Evolutionary conservation across 768 basidiomycete species (phyloP).

Genomic region (Kwoniella sp.): DNA sequence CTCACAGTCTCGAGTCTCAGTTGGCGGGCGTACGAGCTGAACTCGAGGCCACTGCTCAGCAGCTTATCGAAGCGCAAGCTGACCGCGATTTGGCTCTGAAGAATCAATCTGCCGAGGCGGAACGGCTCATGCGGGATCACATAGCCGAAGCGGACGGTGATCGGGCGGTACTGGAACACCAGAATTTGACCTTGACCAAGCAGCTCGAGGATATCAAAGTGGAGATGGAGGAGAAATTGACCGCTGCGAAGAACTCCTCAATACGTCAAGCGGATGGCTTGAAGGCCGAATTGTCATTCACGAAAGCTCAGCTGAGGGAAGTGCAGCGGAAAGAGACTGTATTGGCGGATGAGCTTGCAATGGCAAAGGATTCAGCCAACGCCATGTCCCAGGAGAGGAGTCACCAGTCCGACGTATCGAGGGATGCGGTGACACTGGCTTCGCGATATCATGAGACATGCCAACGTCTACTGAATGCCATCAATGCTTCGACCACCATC

Average conservation of each 20-base stretch:
- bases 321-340: conserved; percentile 42
- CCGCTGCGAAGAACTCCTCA: conserved; percentile 32
- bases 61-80: conserved; percentile 67
- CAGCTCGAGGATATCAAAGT: conserved; percentile 71
- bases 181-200: conserved; percentile 73
- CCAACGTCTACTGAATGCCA: conserved; percentile 42
- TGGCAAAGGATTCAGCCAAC: conserved; percentile 43
- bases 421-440: conserved; percentile 51
- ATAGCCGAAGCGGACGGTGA: conserved; percentile 92
- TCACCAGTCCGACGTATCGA: conserved; percentile 42
- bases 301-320: conserved; percentile 51
- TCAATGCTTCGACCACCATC: conserved; percentile 50
- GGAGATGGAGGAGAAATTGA: conserved; percentile 54
- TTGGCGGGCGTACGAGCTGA: conserved; percentile 71
- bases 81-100: conserved; percentile 80
- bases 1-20: conserved; percentile 75
- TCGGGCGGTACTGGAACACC: conserved; percentile 85
- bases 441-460: conserved; percentile 53
- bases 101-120: conserved; percentile 67
- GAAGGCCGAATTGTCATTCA: conserved; percentile 69
- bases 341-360: conserved; percentile 46
- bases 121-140: conserved; percentile 75
- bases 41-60: conserved; percentile 69
- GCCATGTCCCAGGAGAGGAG: conserved; percentile 33
- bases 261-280: conserved; percentile 62